phyloP scores from a whole-genome alignment of 2,329 filamentous ascomycete species.

The Penicillium sp. region DNA sequence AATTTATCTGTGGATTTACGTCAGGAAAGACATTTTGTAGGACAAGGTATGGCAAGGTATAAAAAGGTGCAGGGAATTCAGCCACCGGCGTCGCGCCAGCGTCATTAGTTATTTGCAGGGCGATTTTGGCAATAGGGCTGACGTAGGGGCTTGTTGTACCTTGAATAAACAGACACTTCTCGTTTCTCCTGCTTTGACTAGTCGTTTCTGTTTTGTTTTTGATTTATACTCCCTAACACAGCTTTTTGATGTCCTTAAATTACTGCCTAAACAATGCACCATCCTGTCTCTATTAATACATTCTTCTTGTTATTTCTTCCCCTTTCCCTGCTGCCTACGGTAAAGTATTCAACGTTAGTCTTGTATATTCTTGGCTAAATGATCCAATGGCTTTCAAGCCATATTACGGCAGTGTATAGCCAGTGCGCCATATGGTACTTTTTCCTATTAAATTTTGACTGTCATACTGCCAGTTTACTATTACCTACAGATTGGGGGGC shows the following conservation, averaged over 20 bases:
- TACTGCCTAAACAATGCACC: background rate
- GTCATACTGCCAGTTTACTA: too few relatives aligned
- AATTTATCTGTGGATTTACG: background rate
- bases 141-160: constrained; percentile 1
- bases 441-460: too few relatives aligned
- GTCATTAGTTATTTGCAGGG: constrained; percentile 12
- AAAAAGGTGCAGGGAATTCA: constrained; percentile 6
- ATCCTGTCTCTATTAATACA: background rate
- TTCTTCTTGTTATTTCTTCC: background rate
- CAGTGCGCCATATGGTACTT: too few relatives aligned
- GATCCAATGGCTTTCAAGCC: background rate
- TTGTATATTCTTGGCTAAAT: background rate
- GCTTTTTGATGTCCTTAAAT: background rate
- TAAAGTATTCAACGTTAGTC: background rate
- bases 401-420: too few relatives aligned
- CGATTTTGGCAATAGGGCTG: constrained; percentile 4
- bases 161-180: background rate
- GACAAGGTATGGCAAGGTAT: background rate
- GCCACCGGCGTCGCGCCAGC: constrained; percentile 20
- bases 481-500: too few relatives aligned
- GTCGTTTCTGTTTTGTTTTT: too few relatives aligned
- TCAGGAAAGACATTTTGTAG: background rate
- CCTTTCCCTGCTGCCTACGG: background rate
- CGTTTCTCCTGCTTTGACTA: background rate
- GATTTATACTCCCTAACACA: background rate